Evolutionary conservation across 352 stramenopile genomes (phyloP).

Genomic region (Chloridella minuta): DNA sequence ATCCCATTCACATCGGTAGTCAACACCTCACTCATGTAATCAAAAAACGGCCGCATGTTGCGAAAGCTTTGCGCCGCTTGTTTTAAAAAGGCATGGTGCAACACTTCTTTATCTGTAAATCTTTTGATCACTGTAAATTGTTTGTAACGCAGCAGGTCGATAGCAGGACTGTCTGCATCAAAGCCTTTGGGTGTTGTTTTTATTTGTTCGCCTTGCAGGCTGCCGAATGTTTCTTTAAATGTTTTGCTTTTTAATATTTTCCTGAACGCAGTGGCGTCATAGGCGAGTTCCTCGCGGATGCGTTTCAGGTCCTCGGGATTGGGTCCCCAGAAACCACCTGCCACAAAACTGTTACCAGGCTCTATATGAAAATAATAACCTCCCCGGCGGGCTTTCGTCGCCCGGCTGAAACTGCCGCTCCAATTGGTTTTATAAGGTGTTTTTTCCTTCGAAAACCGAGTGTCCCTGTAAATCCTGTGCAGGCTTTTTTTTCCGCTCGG

Average conservation of each 20-base stretch:
- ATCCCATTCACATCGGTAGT: neutral
- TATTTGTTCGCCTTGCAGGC: neutral
- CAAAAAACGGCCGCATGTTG: neutral
- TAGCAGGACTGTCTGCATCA: neutral
- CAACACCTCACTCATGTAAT: neutral
- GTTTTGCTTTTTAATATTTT: neutral
- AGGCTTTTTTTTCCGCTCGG: neutral
- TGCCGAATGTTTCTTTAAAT: neutral
- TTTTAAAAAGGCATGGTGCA: neutral
- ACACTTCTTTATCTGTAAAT: neutral
- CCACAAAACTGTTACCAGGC: neutral
- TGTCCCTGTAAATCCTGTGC: neutral
- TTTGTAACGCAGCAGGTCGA: neutral
- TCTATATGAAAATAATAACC: neutral
- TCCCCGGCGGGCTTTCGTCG: neutral
- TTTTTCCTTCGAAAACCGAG: neutral
- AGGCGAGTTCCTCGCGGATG: neutral
- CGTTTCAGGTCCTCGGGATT: neutral
- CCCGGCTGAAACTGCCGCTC: neutral
- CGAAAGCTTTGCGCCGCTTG: neutral
- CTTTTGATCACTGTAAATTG: neutral
- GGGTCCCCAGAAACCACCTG: neutral
- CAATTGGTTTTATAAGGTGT: neutral
- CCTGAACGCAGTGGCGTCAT: neutral
- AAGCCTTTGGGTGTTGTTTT: neutral